phyloP scores from a whole-genome alignment of 495 filamentous ascomycete species.

The Penicillium robsamsonii region DNA sequence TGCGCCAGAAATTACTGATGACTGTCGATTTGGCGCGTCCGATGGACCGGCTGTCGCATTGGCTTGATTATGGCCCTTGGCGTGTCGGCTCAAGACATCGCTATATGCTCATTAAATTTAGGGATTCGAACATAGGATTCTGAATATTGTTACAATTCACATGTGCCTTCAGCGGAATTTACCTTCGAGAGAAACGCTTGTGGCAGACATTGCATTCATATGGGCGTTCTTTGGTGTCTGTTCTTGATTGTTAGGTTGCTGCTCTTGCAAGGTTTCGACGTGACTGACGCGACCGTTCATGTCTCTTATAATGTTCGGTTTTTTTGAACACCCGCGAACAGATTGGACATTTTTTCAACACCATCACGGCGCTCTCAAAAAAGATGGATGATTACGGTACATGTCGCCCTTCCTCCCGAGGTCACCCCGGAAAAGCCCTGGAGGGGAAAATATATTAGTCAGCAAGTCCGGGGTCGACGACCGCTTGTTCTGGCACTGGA shows the following conservation, averaged over 20 bases:
- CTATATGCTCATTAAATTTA: conserved; percentile 28
- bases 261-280: background rate
- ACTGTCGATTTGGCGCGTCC: conserved; percentile 24
- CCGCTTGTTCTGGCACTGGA: too few relatives aligned
- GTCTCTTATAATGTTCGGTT: conserved; percentile 55
- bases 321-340: conserved; percentile 55
- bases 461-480: conserved; percentile 11
- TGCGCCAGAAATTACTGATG: background rate
- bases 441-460: conserved; percentile 18
- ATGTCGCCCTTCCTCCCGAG: background rate
- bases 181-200: conserved; percentile 55
- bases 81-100: conserved; percentile 53
- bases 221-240: conserved; percentile 55
- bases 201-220: conserved; percentile 53
- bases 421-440: conserved; percentile 12
- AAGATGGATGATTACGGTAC: background rate
- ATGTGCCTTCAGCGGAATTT: conserved; percentile 8
- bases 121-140: conserved; percentile 10
- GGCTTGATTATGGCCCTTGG: conserved; percentile 45
- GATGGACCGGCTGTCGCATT: conserved; percentile 22
- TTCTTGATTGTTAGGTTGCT: conserved; percentile 9
- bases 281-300: conserved; percentile 53
- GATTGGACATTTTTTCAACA: conserved; percentile 50
- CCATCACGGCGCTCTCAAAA: conserved; percentile 30
- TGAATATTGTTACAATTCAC: background rate